Evolutionary conservation across 768 basidiomycete species (phyloP).

Genomic region (Termitomyces sp.): DNA sequence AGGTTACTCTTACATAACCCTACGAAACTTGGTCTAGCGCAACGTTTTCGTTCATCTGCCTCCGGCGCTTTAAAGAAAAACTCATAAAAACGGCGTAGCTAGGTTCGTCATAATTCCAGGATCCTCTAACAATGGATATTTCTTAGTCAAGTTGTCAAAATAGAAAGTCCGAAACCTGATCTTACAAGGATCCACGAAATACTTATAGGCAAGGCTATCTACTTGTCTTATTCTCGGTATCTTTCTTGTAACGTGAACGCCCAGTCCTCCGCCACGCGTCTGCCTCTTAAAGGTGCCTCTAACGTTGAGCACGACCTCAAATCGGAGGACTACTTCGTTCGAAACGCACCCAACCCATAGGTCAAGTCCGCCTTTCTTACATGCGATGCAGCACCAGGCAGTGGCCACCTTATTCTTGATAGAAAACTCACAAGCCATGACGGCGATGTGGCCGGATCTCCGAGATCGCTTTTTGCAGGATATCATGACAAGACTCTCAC

Average conservation of each 20-base stretch:
- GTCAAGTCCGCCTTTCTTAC: constrained; percentile 15
- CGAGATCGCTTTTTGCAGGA: constrained; percentile 41
- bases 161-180: constrained; percentile 38
- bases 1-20: constrained; percentile 19
- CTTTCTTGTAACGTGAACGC: constrained; percentile 6
- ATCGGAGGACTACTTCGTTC: constrained; percentile 9
- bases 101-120: constrained; percentile 16
- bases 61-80: not conserved
- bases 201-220: constrained; percentile 10
- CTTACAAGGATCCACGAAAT: constrained; percentile 37
- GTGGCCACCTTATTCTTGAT: constrained; percentile 46
- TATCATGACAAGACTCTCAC: constrained; percentile 38
- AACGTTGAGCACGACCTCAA: not conserved
- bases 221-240: constrained; percentile 3
- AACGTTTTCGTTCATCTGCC: constrained; percentile 13
- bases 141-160: constrained; percentile 23
- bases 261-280: constrained; percentile 4
- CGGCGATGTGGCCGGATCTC: constrained; percentile 44
- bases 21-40: constrained; percentile 6
- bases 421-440: constrained; percentile 51
- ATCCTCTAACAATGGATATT: constrained; percentile 8
- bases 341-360: constrained; percentile 1
- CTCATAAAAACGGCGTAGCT: not conserved
- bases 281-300: constrained; percentile 1
- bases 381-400: constrained; percentile 26